A percentile compares a stretch with the other conserved stretches of the same genome.
These are phyloP conservation scores for Polyporus tsugae DNA, from an alignment of 1,284 basidiomycete species.

Conservation along the genomic window DNA sequence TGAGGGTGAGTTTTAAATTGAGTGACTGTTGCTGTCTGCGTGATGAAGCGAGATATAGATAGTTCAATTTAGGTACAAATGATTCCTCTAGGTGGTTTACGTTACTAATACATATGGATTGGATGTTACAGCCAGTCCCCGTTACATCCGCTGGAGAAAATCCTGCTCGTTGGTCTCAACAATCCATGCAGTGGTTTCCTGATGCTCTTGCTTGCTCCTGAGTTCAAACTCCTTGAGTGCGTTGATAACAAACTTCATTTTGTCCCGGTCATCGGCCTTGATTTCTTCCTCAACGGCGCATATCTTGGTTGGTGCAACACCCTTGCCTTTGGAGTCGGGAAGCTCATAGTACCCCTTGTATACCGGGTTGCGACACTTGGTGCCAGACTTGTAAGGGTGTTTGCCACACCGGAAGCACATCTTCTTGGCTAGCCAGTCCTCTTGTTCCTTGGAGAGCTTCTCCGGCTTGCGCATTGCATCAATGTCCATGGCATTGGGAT, in stretches of 20 bases:
- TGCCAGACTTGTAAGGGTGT: neutral
- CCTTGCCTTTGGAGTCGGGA: slow-evolving; percentile 31
- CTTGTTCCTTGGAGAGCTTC: neutral
- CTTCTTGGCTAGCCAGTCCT: neutral
- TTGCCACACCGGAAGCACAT: neutral
- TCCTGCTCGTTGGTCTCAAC: too few relatives aligned
- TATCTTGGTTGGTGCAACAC: slow-evolving; percentile 45
- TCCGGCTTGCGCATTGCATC: neutral
- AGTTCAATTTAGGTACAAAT: slow-evolving; percentile 30
- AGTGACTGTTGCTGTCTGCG: too few relatives aligned
- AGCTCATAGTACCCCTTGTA: neutral
- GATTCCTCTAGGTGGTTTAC: too few relatives aligned
- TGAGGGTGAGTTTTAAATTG: too few relatives aligned
- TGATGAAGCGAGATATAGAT: slow-evolving; percentile 34
- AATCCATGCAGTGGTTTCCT: neutral
- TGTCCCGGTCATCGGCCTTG: neutral
- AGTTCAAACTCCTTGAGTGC: neutral
- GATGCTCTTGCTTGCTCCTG: neutral
- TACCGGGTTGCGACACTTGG: neutral
- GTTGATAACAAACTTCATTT: too few relatives aligned
- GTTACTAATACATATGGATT: neutral
- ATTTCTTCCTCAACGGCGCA: slow-evolving; percentile 39
- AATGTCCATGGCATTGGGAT: neutral
- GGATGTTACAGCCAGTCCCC: slow-evolving; percentile 40
- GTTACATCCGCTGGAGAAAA: too few relatives aligned